phyloP scores from a whole-genome alignment of 176 grass and related monocot genomes.

The Triticum monococcum region DNA sequence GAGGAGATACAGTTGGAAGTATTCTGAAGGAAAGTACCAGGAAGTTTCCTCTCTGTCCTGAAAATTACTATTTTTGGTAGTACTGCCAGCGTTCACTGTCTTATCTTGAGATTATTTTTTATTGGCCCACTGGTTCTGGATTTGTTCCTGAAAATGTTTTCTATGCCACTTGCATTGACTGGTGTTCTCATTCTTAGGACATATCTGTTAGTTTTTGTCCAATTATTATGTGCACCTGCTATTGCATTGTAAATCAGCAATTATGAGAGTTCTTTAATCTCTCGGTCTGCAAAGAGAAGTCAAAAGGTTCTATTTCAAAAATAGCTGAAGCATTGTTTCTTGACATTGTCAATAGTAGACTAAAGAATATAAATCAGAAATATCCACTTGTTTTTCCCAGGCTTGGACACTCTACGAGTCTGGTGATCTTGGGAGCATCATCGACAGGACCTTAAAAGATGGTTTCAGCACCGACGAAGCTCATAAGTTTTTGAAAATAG shows the following conservation, averaged over 20 bases:
- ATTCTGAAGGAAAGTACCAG: constrained; percentile 7
- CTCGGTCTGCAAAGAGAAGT: background rate
- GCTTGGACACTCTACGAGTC: constrained; percentile 65
- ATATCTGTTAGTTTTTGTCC: background rate
- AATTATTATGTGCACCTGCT: background rate
- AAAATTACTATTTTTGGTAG: background rate
- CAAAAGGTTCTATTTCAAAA: background rate
- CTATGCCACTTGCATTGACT: constrained; percentile 13
- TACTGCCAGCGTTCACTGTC: background rate
- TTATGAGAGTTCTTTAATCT: background rate
- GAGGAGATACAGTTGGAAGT: background rate
- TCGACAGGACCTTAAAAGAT: constrained; percentile 50
- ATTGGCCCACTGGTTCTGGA: constrained; percentile 5
- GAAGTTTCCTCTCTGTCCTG: constrained; percentile 17
- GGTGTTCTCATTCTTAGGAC: background rate
- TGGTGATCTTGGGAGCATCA: constrained; percentile 42
- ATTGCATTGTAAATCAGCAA: background rate
- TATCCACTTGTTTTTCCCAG: constrained; percentile 39
- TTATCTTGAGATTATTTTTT: background rate
- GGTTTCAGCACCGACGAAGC: constrained; percentile 51
- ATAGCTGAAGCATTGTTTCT: constrained; percentile 2
- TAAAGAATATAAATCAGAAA: constrained; percentile 25
- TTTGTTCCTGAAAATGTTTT: background rate
- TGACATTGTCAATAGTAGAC: background rate
- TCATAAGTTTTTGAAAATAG: constrained; percentile 54